Evolutionary conservation across 116 monocot genomes (phyloP).

Genomic region (Dioscorea cayenensis): DNA sequence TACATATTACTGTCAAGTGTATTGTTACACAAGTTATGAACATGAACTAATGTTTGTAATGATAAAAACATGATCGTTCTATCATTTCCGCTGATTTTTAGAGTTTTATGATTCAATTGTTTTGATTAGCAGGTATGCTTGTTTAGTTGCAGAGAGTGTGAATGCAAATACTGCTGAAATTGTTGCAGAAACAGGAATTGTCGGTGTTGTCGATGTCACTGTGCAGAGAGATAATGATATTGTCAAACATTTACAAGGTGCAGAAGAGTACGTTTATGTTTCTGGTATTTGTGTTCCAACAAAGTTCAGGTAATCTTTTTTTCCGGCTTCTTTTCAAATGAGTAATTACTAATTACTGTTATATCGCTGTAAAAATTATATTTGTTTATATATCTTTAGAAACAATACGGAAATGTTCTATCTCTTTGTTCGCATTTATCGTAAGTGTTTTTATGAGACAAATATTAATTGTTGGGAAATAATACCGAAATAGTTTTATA

Average conservation of each 20-base stretch:
- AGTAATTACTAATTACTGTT: too few relatives aligned
- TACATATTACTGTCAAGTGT: too few relatives aligned
- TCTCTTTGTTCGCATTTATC: too few relatives aligned
- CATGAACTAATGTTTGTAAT: too few relatives aligned
- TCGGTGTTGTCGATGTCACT: slow-evolving; percentile 70
- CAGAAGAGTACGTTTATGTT: slow-evolving; percentile 67
- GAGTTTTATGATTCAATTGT: slow-evolving; percentile 1
- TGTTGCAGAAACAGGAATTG: slow-evolving; percentile 21
- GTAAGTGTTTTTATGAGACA: too few relatives aligned
- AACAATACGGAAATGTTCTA: not conserved
- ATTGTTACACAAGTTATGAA: too few relatives aligned
- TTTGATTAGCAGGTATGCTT: slow-evolving; percentile 65
- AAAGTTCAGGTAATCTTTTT: slow-evolving; percentile 46
- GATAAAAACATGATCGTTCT: too few relatives aligned
- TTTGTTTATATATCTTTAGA: not conserved
- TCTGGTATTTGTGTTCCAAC: slow-evolving; percentile 81
- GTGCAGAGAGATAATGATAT: slow-evolving; percentile 75
- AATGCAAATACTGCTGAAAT: slow-evolving; percentile 3
- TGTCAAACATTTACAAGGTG: slow-evolving; percentile 49
- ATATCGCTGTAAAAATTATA: too few relatives aligned
- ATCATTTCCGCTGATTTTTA: not conserved
- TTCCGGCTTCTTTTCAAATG: too few relatives aligned
- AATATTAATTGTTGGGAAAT: not conserved
- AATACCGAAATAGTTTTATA: not conserved
- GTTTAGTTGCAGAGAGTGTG: slow-evolving; percentile 76